phyloP scores from a whole-genome alignment of 495 filamentous ascomycete genomes.

The Annulohypoxylon nitens region DNA sequence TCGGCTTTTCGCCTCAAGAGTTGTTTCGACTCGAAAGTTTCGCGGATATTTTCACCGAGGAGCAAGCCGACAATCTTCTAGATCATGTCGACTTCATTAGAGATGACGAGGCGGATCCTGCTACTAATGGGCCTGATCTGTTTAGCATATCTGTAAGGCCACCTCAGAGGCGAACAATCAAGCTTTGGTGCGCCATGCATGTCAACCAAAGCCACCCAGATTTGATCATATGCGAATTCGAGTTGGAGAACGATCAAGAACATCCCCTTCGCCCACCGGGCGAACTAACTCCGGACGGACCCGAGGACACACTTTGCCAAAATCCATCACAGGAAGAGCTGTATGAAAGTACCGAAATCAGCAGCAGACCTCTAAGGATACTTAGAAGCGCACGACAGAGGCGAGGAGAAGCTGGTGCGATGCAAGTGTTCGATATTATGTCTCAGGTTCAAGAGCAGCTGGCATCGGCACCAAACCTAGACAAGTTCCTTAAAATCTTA shows the following conservation, averaged over 20 bases:
- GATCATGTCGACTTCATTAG: constrained; percentile 91
- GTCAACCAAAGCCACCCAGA: constrained; percentile 73
- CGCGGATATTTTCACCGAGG: constrained; percentile 81
- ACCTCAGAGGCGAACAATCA: constrained; percentile 66
- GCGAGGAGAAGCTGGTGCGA: constrained; percentile 86
- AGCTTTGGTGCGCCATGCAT: constrained; percentile 93
- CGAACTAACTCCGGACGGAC: constrained; percentile 67
- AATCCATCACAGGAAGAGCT: constrained; percentile 79
- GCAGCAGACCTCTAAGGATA: constrained; percentile 82
- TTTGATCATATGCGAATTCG: constrained; percentile 90
- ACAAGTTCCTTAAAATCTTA: constrained; percentile 76
- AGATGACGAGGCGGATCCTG: constrained; percentile 79
- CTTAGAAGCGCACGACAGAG: constrained; percentile 81
- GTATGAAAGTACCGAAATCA: constrained; percentile 76
- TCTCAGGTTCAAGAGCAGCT: constrained; percentile 86
- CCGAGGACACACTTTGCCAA: constrained; percentile 79
- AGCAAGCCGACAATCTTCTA: constrained; percentile 83
- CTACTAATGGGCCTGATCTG: constrained; percentile 84
- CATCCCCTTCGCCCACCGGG: constrained; percentile 75
- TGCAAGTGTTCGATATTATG: constrained; percentile 96
- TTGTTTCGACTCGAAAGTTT: constrained; percentile 83
- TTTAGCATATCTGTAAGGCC: constrained; percentile 79
- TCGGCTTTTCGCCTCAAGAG: constrained; percentile 82
- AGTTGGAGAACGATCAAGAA: constrained; percentile 82
- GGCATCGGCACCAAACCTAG: constrained; percentile 74